Conservation (phyloP, 2,329 filamentous ascomycete species). For the Trematosphaeria pertusa region DNA sequence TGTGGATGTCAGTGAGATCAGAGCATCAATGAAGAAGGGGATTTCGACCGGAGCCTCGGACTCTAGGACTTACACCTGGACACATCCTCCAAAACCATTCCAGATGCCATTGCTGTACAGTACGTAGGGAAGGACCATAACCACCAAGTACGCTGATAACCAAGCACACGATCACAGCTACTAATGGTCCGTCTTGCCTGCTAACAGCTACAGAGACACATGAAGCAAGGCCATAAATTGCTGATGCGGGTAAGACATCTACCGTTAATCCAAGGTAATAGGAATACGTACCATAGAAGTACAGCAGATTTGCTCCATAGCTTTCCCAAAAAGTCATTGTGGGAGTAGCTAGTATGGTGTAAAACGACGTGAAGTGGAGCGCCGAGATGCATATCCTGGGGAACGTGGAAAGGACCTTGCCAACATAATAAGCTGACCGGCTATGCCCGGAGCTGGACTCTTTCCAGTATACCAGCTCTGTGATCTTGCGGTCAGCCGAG, state of each 20-base stretch:
- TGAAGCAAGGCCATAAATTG: slow-evolving; percentile 64
- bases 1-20: neutral
- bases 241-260: no score
- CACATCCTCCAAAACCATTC: slow-evolving; percentile 63
- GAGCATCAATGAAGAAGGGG: neutral
- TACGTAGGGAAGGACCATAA: slow-evolving; percentile 58
- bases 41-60: neutral
- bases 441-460: slow-evolving; percentile 66
- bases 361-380: slow-evolving; percentile 63
- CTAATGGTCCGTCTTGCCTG: slow-evolving; percentile 63
- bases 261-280: no score
- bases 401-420: slow-evolving; percentile 61
- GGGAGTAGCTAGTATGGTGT: slow-evolving; percentile 57
- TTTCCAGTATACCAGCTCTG: slow-evolving; percentile 61
- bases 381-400: slow-evolving; percentile 60
- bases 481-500: no score
- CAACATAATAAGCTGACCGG: slow-evolving; percentile 62
- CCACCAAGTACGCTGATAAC: slow-evolving; percentile 64
- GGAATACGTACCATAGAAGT: no score
- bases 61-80: slow-evolving; percentile 52
- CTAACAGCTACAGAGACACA: slow-evolving; percentile 61
- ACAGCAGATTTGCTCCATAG: slow-evolving; percentile 60
- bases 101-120: slow-evolving; percentile 60
- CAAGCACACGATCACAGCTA: slow-evolving; percentile 62
- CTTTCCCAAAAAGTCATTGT: slow-evolving; percentile 58